Conservation (phyloP, 225 moss, liverwort and hornwort genomes). For the Antitrichia curtipendula region DNA sequence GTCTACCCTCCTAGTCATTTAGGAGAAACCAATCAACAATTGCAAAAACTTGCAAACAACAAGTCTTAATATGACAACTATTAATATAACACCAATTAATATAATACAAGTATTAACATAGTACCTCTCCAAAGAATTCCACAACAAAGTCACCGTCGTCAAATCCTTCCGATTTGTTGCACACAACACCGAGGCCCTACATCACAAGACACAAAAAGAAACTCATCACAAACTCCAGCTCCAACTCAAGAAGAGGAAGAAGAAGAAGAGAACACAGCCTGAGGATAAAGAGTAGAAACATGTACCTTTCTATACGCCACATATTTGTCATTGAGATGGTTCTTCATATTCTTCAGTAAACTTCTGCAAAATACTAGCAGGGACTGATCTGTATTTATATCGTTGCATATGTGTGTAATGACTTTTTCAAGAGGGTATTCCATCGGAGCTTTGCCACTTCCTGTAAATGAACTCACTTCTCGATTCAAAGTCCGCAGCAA, state of each 20-base stretch:
- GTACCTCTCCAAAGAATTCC: conserved; percentile 98
- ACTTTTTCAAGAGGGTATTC: conserved; percentile 77
- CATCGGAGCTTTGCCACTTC: conserved; percentile 90
- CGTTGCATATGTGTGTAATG: conserved; percentile 43
- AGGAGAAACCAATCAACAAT: neutral
- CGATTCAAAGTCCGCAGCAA: conserved; percentile 77
- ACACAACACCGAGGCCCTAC: conserved; percentile 98
- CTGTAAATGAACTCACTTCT: conserved; percentile 67
- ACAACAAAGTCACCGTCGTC: conserved; percentile 96
- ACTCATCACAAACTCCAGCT: neutral
- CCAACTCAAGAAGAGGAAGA: neutral
- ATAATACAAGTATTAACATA: neutral
- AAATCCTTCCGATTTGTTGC: conserved; percentile 74
- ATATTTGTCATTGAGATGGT: conserved; percentile 66
- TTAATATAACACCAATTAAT: neutral
- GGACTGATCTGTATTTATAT: conserved; percentile 41
- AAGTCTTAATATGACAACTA: neutral
- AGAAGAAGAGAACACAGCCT: neutral
- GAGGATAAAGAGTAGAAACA: neutral
- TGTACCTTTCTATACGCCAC: conserved; percentile 91
- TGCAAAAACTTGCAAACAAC: neutral
- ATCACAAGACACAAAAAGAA: neutral
- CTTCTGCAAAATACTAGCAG: conserved; percentile 58
- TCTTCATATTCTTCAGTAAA: conserved; percentile 70
- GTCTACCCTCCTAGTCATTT: neutral